Percentiles rank a stretch among this genome's conserved stretches.
These are phyloP conservation scores for Globisporangium parvum DNA, from an alignment of 352 stramenopile species.

Conservation along the genomic window DNA sequence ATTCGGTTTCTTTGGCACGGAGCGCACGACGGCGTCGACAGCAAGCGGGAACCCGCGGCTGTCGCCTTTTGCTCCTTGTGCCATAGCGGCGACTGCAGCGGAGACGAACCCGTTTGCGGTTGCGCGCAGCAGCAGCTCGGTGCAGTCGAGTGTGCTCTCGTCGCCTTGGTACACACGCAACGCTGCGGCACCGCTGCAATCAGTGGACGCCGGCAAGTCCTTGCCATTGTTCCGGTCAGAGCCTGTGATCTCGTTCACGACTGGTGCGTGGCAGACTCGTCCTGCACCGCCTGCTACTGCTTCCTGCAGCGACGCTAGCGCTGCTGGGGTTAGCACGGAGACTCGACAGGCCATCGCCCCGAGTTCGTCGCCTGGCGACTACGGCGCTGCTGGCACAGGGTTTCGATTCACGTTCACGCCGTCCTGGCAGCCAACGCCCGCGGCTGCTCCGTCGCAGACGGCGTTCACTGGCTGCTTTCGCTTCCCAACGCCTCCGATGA, in stretches of 20 bases:
- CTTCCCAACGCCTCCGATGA: neutral
- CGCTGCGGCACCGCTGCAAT: neutral
- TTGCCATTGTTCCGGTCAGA: neutral
- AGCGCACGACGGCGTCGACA: neutral
- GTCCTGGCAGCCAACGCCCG: slow-evolving; percentile 4
- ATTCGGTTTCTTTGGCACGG: neutral
- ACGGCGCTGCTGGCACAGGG: neutral
- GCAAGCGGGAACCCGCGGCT: neutral
- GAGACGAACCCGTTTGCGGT: slow-evolving; percentile 2
- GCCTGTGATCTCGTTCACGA: slow-evolving; percentile 2
- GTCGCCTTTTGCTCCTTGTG: slow-evolving; percentile 1
- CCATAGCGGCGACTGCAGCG: neutral
- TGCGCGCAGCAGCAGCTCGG: neutral
- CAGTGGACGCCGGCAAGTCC: neutral
- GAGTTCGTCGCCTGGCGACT: neutral
- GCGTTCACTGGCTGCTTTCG: slow-evolving; percentile 5
- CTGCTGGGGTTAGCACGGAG: neutral
- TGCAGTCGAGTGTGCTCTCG: neutral
- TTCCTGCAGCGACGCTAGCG: neutral
- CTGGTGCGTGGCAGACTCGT: neutral
- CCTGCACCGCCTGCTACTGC: neutral
- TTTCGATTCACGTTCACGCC: slow-evolving; percentile 10
- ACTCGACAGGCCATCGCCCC: neutral
- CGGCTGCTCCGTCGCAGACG: neutral
- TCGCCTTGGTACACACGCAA: neutral